These are phyloP conservation scores for Crotalaria pallida DNA, from an alignment of 306 rosid species.

Conservation along the genomic window DNA sequence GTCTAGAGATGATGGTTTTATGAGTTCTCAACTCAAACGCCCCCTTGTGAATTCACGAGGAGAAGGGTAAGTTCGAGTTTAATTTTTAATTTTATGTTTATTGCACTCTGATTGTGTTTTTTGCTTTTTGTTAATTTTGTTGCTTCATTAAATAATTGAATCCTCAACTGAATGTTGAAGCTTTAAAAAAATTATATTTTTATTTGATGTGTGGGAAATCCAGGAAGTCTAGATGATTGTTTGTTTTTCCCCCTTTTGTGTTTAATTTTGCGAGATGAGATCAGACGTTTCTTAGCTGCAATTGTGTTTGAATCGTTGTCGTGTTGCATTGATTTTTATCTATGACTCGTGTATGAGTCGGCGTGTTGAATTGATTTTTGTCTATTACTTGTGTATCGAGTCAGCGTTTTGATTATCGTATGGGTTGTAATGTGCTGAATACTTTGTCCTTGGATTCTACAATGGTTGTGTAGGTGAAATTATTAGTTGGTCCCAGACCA, in stretches of 20 bases:
- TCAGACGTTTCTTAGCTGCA: slow-evolving; percentile 11
- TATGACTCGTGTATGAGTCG: background rate
- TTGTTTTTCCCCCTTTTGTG: background rate
- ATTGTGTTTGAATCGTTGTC: background rate
- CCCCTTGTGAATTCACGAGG: slow-evolving; percentile 64
- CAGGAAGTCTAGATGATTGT: background rate
- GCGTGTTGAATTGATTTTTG: background rate
- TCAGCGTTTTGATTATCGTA: too few relatives aligned
- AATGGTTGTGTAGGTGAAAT: too few relatives aligned
- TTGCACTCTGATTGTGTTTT: slow-evolving; percentile 1
- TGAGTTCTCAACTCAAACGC: slow-evolving; percentile 81
- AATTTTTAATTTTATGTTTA: background rate
- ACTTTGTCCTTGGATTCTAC: background rate
- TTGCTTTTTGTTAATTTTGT: background rate
- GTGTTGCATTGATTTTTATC: background rate
- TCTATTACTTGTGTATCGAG: background rate
- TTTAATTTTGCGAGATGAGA: slow-evolving; percentile 26
- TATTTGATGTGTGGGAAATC: background rate
- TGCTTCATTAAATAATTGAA: slow-evolving; percentile 23
- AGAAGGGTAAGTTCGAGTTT: slow-evolving; percentile 60
- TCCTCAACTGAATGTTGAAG: background rate
- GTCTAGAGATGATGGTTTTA: slow-evolving; percentile 75
- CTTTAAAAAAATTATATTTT: background rate
- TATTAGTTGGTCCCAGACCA: too few relatives aligned
- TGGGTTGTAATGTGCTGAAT: slow-evolving; percentile 21